Percentiles rank a stretch among this genome's conserved stretches.
Conservation (phyloP, 2,329 filamentous ascomycete genomes). For the Colletotrichum higginsianum region DNA sequence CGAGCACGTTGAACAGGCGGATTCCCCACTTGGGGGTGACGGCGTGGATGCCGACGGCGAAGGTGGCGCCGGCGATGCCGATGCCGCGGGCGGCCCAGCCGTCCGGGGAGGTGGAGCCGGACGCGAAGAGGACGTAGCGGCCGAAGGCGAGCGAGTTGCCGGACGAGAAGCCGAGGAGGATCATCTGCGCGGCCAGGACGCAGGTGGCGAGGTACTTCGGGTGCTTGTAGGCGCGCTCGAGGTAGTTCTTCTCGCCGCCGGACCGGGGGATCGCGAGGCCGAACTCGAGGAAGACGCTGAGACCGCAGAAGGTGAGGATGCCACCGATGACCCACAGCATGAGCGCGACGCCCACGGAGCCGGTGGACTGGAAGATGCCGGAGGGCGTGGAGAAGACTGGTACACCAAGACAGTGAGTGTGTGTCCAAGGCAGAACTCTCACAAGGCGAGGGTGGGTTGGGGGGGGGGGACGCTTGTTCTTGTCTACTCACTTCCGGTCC, state of each 20-base stretch:
- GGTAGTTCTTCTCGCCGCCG: slow-evolving; percentile 77
- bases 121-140: slow-evolving; percentile 69
- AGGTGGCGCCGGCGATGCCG: slow-evolving; percentile 67
- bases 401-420: slow-evolving; percentile 12
- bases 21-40: slow-evolving; percentile 71
- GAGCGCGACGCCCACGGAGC: slow-evolving; percentile 64
- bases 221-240: slow-evolving; percentile 73
- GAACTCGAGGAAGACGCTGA: slow-evolving; percentile 75
- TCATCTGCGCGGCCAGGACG: slow-evolving; percentile 73
- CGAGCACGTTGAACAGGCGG: slow-evolving; percentile 71
- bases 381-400: slow-evolving; percentile 70
- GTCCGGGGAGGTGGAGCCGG: slow-evolving; percentile 62
- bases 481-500: slow-evolving; percentile 66
- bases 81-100: slow-evolving; percentile 72
- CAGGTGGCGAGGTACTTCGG: slow-evolving; percentile 73
- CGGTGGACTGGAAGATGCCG: slow-evolving; percentile 65
- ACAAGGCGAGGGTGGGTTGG: too few species aligned
- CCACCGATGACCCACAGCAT: slow-evolving; percentile 54
- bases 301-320: slow-evolving; percentile 70
- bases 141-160: slow-evolving; percentile 73
- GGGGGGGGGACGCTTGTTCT: too few species aligned
- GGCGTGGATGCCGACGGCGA: slow-evolving; percentile 67
- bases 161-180: slow-evolving; percentile 73
- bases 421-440: neutral
- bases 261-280: slow-evolving; percentile 73